Evolutionary conservation across 108 stramenopile species (phyloP), one percentile per base, ranked within the genome.

Genomic region (Cyclotella distinguenda): DNA sequence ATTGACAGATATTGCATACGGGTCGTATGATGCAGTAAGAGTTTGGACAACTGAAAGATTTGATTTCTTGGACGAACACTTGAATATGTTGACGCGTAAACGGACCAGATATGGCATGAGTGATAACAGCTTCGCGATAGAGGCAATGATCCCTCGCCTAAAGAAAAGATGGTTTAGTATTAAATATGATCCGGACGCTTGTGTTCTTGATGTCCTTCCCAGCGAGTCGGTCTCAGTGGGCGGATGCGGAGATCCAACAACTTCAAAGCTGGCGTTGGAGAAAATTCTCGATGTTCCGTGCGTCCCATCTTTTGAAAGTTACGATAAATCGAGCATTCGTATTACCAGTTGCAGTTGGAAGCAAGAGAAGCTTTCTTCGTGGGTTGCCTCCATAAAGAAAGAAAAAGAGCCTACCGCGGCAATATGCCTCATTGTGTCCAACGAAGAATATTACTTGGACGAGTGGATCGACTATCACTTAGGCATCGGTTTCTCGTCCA

Each of bases 401-500:
- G 18, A 36, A 38, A 19, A 2, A 10, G 58, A 59, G n/a, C n/a
- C n/a, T 22, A 48, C 30, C 3, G 61, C 61, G 10, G 61, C 61
- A 1, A 62, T 62, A 15, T 66, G 65, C 42, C 3, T 50, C 0
- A 66, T 66, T 55, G 65, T 49, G 18, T 44, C 51, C n/a, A 55
- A 66, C 32, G 65, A 69, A 43, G 68, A 69, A 60, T 33, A 28
- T 4, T 87, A 85, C 51, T 15, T 87, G 38, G 77, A 83, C 28
- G 86, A 87, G 28, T 87, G 82, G 82, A 50, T 85, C 13, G 64
- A 84, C 27, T 87, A 81, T 64, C 53, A 87, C 43, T 40, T 68
- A 34, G 64, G 47, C 18, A 64, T 85, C 27, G 86, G 86, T 13
- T 83, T 83, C 72, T 51, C 64, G 11, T 34, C 63, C 18, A 72